Percentiles rank a stretch among this genome's conserved stretches.
Conservation (phyloP, 2,329 filamentous ascomycete species). For the Dactylonectria estremocensis region DNA sequence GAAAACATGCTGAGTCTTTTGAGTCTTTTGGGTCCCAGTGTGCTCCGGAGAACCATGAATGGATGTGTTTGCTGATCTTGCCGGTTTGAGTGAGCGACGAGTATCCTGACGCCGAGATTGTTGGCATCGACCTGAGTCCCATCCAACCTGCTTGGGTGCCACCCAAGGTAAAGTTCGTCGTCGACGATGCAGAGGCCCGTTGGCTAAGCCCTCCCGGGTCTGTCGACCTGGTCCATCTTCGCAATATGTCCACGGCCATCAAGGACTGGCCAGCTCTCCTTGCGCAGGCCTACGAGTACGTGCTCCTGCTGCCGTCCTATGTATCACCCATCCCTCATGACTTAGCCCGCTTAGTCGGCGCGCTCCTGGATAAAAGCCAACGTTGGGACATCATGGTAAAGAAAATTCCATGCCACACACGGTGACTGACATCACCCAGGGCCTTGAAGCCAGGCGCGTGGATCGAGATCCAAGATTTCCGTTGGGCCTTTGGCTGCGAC, state of each 20-base stretch:
- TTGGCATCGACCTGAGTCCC: constrained; percentile 56
- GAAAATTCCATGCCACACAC: background rate
- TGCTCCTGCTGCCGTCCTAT: background rate
- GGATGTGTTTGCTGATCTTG: constrained; percentile 9
- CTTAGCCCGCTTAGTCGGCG: background rate
- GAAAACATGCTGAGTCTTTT: background rate
- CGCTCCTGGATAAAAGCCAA: background rate
- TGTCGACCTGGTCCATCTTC: constrained; percentile 48
- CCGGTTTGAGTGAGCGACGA: constrained; percentile 48
- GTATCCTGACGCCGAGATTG: constrained; percentile 53
- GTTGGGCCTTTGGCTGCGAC: constrained; percentile 40
- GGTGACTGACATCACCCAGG: constrained; percentile 16
- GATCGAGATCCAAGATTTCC: constrained; percentile 58
- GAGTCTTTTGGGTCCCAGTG: too few relatives aligned
- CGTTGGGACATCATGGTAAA: background rate
- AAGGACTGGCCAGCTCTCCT: constrained; percentile 33
- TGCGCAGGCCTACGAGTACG: constrained; percentile 30
- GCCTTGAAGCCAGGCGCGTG: constrained; percentile 60
- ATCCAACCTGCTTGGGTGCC: constrained; percentile 56
- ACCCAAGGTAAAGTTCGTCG: constrained; percentile 54
- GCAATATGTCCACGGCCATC: constrained; percentile 54
- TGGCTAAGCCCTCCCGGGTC: constrained; percentile 43
- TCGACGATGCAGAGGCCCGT: constrained; percentile 50
- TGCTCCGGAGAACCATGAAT: background rate
- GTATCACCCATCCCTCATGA: background rate